Percentiles rank a stretch among this genome's conserved stretches.
Evolutionary conservation across 768 basidiomycete genomes (phyloP).

Genomic region (Austroboletus eburneus): DNA sequence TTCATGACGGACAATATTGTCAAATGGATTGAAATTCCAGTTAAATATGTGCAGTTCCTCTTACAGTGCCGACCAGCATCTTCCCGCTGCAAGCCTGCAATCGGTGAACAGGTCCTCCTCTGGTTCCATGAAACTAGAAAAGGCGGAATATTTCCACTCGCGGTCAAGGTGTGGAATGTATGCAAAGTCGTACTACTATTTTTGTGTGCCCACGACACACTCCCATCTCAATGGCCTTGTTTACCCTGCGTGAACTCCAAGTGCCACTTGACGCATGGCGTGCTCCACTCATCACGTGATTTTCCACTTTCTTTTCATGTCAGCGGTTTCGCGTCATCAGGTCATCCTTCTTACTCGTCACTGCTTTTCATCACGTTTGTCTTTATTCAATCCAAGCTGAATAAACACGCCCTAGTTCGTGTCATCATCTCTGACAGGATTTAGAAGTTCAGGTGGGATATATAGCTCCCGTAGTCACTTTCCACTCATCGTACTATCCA

Average conservation of each 20-base stretch:
- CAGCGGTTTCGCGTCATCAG: too few relatives aligned
- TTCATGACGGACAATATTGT: constrained; percentile 46
- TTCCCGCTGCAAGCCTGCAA: constrained; percentile 67
- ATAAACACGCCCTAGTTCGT: too few relatives aligned
- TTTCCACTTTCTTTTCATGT: too few relatives aligned
- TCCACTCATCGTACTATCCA: too few relatives aligned
- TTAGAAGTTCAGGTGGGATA: too few relatives aligned
- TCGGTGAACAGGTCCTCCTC: constrained; percentile 63
- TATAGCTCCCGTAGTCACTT: too few relatives aligned
- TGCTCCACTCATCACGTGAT: too few relatives aligned
- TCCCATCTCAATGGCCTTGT: constrained; percentile 67
- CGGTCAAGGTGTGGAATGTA: constrained; percentile 62
- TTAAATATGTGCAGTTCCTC: constrained; percentile 68
- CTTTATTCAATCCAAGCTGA: too few relatives aligned
- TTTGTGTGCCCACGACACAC: constrained; percentile 60
- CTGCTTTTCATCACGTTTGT: too few relatives aligned
- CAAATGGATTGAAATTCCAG: constrained; percentile 47
- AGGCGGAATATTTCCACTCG: constrained; percentile 56
- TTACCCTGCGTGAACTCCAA: constrained; percentile 73
- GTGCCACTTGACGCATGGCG: too few relatives aligned
- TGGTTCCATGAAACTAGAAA: constrained; percentile 73
- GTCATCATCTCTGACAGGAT: too few relatives aligned
- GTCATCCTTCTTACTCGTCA: too few relatives aligned
- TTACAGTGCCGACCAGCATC: constrained; percentile 71
- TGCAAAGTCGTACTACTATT: constrained; percentile 59